Percentiles rank a stretch among this genome's conserved stretches.
Evolutionary conservation across 768 basidiomycete genomes (phyloP).

Genomic region (Phaffia australis): DNA sequence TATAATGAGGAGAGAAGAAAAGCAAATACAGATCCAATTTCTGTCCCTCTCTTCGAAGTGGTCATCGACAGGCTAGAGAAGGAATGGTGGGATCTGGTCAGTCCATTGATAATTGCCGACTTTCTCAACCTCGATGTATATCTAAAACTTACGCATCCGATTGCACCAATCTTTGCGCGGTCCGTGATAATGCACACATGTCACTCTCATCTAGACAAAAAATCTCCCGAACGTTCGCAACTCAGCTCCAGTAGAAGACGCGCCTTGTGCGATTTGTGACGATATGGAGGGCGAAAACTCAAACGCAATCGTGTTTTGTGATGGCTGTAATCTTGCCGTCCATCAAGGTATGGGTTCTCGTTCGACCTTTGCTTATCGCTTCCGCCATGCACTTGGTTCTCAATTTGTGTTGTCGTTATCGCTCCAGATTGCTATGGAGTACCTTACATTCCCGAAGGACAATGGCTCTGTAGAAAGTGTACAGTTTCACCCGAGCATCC

Average conservation of each 20-base stretch:
- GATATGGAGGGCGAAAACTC: slow-evolving; percentile 98
- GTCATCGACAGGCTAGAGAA: slow-evolving; percentile 97
- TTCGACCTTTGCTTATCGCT: neutral
- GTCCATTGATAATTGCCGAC: slow-evolving; percentile 12
- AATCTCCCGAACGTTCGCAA: slow-evolving; percentile 80
- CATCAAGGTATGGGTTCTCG: slow-evolving; percentile 68
- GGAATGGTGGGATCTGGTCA: slow-evolving; percentile 93
- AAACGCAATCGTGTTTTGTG: slow-evolving; percentile 98
- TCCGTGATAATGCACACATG: neutral
- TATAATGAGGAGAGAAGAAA: slow-evolving; percentile 65
- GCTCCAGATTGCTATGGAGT: slow-evolving; percentile 88
- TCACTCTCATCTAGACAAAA: slow-evolving; percentile 56
- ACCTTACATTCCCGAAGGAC: slow-evolving; percentile 97
- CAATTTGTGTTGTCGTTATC: neutral
- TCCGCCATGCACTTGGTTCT: neutral
- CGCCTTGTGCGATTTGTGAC: slow-evolving; percentile 92
- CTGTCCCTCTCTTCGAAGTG: slow-evolving; percentile 84
- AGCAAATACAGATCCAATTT: slow-evolving; percentile 60
- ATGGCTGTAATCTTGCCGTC: slow-evolving; percentile 97
- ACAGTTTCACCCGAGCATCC: slow-evolving; percentile 94
- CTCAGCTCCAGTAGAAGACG: slow-evolving; percentile 84
- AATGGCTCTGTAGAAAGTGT: slow-evolving; percentile 98
- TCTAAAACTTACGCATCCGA: neutral
- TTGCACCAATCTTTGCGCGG: neutral
- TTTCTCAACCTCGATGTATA: neutral